Evolutionary conservation across 192 early-diverging fungal genomes (phyloP).

Genomic region (Lunasporangiospora selenospora): DNA sequence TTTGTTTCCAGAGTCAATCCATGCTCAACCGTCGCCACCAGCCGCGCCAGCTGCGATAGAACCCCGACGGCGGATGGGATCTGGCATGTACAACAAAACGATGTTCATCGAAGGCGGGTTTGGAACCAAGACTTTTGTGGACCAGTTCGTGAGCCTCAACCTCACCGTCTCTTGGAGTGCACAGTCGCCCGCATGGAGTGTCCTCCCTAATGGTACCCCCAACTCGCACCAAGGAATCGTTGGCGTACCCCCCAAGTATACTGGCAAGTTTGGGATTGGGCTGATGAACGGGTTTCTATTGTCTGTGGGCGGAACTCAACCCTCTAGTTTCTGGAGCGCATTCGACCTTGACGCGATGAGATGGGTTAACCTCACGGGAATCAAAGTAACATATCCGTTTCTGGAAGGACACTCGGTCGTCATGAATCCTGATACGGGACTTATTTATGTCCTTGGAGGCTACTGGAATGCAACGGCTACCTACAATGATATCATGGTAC

Average conservation of each 20-base stretch:
- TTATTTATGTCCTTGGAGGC: conserved; percentile 31
- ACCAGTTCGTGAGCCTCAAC: conserved; percentile 13
- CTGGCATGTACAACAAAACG: background rate
- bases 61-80: conserved; percentile 16
- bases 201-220: conserved; percentile 1
- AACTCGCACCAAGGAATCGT: conserved; percentile 19
- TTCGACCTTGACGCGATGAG: conserved; percentile 4
- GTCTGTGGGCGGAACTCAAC: conserved; percentile 2
- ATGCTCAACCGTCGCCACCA: background rate
- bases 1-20: background rate
- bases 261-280: conserved; percentile 8
- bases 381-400: background rate
- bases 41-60: no score
- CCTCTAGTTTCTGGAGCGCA: background rate
- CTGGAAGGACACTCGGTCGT: conserved; percentile 23
- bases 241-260: background rate
- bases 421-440: conserved; percentile 11
- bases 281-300: conserved; percentile 6
- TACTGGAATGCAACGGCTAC: conserved; percentile 1
- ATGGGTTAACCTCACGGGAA: background rate
- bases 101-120: conserved; percentile 38
- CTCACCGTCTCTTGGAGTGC: conserved; percentile 13
- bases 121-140: background rate
- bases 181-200: background rate
- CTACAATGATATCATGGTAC: conserved; percentile 17